Conservation (phyloP, 2,329 filamentous ascomycete species). For the Diaporthe velutina region DNA sequence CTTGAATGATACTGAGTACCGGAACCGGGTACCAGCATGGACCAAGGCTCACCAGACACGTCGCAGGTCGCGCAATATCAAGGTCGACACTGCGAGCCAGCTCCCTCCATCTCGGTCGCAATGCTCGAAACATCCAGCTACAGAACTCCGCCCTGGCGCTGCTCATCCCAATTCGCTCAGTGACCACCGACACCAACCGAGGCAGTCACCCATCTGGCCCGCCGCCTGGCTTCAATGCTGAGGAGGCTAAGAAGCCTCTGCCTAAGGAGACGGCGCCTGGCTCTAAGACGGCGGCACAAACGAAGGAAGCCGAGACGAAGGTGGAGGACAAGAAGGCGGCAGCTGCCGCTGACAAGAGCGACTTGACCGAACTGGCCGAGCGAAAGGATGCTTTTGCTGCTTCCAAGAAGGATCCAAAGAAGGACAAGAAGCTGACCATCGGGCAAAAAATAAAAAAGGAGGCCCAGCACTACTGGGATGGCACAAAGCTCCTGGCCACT, state of each 20-base stretch:
- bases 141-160: constrained; percentile 67
- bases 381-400: constrained; percentile 73
- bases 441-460: constrained; percentile 97
- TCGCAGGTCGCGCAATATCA: constrained; percentile 59
- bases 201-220: constrained; percentile 70
- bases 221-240: constrained; percentile 91
- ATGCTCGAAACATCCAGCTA: constrained; percentile 58
- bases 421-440: constrained; percentile 88
- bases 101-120: constrained; percentile 61
- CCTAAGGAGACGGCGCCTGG: constrained; percentile 63
- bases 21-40: background rate
- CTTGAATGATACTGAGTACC: background rate
- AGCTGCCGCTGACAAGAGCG: constrained; percentile 48
- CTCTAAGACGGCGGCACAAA: constrained; percentile 51
- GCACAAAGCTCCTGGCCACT: constrained; percentile 91
- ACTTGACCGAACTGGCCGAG: constrained; percentile 72
- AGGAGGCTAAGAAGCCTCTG: constrained; percentile 88
- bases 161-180: constrained; percentile 67
- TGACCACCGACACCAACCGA: constrained; percentile 70
- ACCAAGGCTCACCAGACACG: constrained; percentile 44
- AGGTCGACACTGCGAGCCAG: constrained; percentile 61
- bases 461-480: constrained; percentile 95
- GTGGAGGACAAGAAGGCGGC: constrained; percentile 45
- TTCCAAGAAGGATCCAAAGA: constrained; percentile 71
- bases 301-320: constrained; percentile 48